A percentile compares a stretch with the other conserved stretches of the same genome.
phyloP scores from a whole-genome alignment of 2,329 filamentous ascomycete genomes.

The Scleromitrula shiraiana region DNA sequence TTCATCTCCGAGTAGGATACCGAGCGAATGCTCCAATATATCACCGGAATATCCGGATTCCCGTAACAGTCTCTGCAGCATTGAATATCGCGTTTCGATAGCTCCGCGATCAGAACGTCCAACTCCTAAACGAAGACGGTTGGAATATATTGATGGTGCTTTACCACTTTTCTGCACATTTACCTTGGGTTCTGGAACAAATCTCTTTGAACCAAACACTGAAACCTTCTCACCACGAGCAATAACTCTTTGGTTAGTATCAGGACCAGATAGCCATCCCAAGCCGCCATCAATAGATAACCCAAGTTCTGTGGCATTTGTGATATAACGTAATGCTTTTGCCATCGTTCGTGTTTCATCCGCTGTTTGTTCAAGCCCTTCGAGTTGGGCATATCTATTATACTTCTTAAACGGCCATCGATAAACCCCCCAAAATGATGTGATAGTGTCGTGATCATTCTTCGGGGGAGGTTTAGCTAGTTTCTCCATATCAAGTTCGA shows the following conservation, averaged over 20 bases:
- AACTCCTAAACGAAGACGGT: not conserved
- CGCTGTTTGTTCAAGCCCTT: slow-evolving; percentile 52
- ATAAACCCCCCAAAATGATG: slow-evolving; percentile 57
- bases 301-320: slow-evolving; percentile 52
- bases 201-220: slow-evolving; percentile 39
- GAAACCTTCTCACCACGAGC: slow-evolving; percentile 30
- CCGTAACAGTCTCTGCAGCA: slow-evolving; percentile 18
- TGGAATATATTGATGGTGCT: not conserved
- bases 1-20: not conserved
- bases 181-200: slow-evolving; percentile 28
- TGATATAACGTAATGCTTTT: slow-evolving; percentile 48
- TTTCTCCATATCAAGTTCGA: slow-evolving; percentile 53
- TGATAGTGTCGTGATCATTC: slow-evolving; percentile 43
- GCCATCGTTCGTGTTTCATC: slow-evolving; percentile 57
- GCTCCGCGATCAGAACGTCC: not conserved
- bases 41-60: slow-evolving; percentile 23
- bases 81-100: not conserved
- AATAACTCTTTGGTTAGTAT: slow-evolving; percentile 42
- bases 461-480: slow-evolving; percentile 48
- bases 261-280: slow-evolving; percentile 58
- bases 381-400: slow-evolving; percentile 49
- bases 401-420: slow-evolving; percentile 55
- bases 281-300: slow-evolving; percentile 60
- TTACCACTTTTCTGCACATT: not conserved
- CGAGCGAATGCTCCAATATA: slow-evolving; percentile 7